Evolutionary conservation across 1,139 yeast species (phyloP), one percentile per base, ranked within the genome.

Genomic region (Geotrichum bryndzae): DNA sequence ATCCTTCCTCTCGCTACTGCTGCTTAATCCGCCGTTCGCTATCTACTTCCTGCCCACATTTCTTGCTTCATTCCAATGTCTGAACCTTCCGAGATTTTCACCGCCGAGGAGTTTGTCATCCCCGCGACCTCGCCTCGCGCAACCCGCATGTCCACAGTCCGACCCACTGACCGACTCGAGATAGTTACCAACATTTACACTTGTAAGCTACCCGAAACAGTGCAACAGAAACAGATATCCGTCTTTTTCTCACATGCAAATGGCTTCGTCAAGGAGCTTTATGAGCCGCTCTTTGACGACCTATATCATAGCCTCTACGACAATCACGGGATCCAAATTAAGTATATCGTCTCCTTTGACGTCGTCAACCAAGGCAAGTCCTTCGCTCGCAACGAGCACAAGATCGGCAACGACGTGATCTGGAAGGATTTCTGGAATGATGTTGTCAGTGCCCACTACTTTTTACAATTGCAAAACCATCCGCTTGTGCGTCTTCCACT

Each of bases 351-450:
- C 25, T 23, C 67, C 1, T 51, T 63, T 11, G 68, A 66, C 41
- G 57, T 57, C 23, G 65, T 65, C 23, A 64, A 66, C 55, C 68
- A 66, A 33, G 63, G 65, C 18, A 50, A 57, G 51, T 65, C 67
- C 18, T 61, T 57, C 45, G 46, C 56, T 18, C 45, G 58, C 46
- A 66, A 66, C 46, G 64, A 64, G 33, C 18, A 58, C 15, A 57
- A 54, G 25, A 48, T 66, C 13, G 68, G 68, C 4, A 60, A 62
- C 35, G 65, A 63, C 33, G 57, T 60, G 7, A 15, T 54, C 22
- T 66, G 67, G 67, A 59, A 50, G 15, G 68, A 66, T 38, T 60
- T 56, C 22, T 62, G 65, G 56, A 59, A 58, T 10, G 68, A 66
- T 38, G 53, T 65, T 8, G 61, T 60, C 1, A 27, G 57, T 0